Evolutionary conservation across 352 stramenopile genomes (phyloP).

Genomic region (Lagenidium giganteum): DNA sequence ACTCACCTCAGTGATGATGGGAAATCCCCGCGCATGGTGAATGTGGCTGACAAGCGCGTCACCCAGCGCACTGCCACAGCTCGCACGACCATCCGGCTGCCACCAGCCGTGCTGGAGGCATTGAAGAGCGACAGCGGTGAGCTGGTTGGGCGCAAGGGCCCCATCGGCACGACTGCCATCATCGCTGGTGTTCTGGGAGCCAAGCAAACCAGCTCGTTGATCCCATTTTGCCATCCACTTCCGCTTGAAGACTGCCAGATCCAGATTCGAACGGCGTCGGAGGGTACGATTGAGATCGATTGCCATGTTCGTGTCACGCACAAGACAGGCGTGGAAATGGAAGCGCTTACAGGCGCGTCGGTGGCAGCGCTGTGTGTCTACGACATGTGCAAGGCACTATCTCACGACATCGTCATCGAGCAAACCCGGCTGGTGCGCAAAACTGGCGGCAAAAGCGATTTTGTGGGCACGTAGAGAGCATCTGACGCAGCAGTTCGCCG

Average conservation of each 20-base stretch:
- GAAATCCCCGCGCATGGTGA: constrained; percentile 80
- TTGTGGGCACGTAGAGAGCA: no score
- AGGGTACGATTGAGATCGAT: constrained; percentile 75
- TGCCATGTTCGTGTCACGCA: constrained; percentile 89
- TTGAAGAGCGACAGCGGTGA: constrained; percentile 32
- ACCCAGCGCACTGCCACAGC: constrained; percentile 83
- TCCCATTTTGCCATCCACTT: constrained; percentile 93
- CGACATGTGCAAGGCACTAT: constrained; percentile 98
- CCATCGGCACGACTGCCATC: constrained; percentile 89
- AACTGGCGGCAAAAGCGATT: constrained; percentile 88
- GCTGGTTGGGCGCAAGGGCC: constrained; percentile 82
- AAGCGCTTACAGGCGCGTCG: constrained; percentile 92
- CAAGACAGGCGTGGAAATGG: constrained; percentile 95
- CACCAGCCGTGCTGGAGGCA: constrained; percentile 66
- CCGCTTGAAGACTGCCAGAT: constrained; percentile 90
- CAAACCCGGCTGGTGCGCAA: constrained; percentile 88
- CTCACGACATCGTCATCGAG: constrained; percentile 93
- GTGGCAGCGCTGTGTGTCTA: constrained; percentile 96
- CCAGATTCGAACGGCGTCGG: constrained; percentile 49
- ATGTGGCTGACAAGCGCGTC: constrained; percentile 83
- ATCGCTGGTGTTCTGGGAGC: constrained; percentile 91
- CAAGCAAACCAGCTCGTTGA: constrained; percentile 90
- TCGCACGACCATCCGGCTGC: constrained; percentile 83
- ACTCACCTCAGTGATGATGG: constrained; percentile 48
- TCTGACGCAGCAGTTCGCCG: no score